Evolutionary conservation across 1,139 yeast species (phyloP), one percentile per base, ranked within the genome.

Genomic region (Pichia sp.): DNA sequence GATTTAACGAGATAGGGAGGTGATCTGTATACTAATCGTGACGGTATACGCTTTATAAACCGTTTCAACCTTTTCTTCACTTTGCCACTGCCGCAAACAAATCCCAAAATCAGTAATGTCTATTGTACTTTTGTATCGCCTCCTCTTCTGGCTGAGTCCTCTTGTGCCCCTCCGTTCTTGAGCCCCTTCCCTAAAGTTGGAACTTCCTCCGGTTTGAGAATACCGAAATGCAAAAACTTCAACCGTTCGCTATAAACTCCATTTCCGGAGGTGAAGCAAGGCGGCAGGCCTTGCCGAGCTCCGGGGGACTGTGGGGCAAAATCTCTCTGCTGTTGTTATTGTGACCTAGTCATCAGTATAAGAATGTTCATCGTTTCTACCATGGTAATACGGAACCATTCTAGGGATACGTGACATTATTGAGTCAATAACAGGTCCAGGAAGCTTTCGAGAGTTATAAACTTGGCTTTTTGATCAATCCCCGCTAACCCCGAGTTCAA

Each of bases 401-500:
- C 29, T 4, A 26, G 29, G 29, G 29, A 4, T 26, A 26, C 29
- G 29, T 26, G 29, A 5, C 7, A 26, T 5, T 26, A 4, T 26
- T 26, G 29, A 4, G 29, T 26, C 29, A 4, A 5, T 26, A 26
- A 26, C 29, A 26, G 5, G 29, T 26, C 29, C 29, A 26, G 29
- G 29, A 26, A 26, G 29, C 29, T 26, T 4, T 26, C 29, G 8
- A 38, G 13, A n/a, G 5, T 13, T 16, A n/a, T 3, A 38, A 38
- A 38, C 13, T 5, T 7, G 41, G 5, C 8, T 38, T 16, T 7
- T 16, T 16, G n/a, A n/a, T 4, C 50, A 47, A 38, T 38, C 50
- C 36, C 51, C 51, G 51, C 32, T 49, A 49, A 49, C 19, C n/a
- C 51, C 51, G 51, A 49, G 47, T 19, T 19, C 11, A 15, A 19